A percentile compares a stretch with the other conserved stretches of the same genome.
Evolutionary conservation across 208 protist species (phyloP).

Genomic region (Vickermania spadyakhi): DNA sequence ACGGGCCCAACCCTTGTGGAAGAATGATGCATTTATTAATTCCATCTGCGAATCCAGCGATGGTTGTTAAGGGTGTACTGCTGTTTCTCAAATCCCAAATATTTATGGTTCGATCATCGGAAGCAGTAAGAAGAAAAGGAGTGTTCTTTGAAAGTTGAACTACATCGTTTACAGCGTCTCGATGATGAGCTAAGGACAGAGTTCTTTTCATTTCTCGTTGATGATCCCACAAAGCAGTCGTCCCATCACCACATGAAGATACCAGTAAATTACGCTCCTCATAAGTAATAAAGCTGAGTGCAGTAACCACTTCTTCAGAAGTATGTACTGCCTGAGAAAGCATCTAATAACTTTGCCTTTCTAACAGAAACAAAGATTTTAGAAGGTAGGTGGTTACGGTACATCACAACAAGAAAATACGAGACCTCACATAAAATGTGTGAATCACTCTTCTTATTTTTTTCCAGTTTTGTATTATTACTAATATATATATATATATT

Average conservation of each 20-base stretch:
- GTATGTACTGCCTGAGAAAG: not conserved
- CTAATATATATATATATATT: no score
- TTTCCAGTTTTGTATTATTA: no score
- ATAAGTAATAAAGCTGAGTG: constrained; percentile 56
- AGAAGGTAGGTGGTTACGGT: no score
- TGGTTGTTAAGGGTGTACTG: constrained; percentile 19
- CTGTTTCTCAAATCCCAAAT: constrained; percentile 59
- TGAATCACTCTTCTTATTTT: no score
- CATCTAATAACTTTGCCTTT: no score
- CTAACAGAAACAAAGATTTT: no score
- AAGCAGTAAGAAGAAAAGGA: constrained; percentile 43
- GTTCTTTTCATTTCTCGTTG: constrained; percentile 11
- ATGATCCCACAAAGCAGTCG: constrained; percentile 67
- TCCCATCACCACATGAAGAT: constrained; percentile 80
- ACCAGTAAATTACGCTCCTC: constrained; percentile 32
- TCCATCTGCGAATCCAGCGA: constrained; percentile 59
- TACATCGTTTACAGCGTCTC: constrained; percentile 65
- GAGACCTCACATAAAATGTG: no score
- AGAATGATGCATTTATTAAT: constrained; percentile 76
- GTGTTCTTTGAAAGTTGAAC: constrained; percentile 38
- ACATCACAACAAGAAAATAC: no score
- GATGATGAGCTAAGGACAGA: constrained; percentile 29
- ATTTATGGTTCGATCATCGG: constrained; percentile 66
- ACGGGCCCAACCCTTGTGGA: constrained; percentile 9
- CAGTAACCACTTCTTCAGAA: constrained; percentile 55